phyloP scores from a whole-genome alignment of 1,284 basidiomycete genomes.

The Anthracocystis panici-leucophaei region DNA sequence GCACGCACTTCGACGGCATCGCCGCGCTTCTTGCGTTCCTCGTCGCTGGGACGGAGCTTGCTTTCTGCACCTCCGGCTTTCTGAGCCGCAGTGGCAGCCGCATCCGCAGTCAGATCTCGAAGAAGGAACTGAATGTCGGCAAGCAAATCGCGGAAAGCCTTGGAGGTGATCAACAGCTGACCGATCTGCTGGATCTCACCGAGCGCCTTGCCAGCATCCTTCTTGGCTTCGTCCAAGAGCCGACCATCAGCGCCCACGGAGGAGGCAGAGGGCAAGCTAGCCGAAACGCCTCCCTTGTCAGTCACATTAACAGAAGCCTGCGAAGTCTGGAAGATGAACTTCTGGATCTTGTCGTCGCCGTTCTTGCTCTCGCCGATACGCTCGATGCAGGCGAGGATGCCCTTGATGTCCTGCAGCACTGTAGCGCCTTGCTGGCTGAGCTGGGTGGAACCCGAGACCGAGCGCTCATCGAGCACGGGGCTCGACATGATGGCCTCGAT shows the following conservation, averaged over 20 bases:
- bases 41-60: constrained; percentile 60
- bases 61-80: constrained; percentile 62
- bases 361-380: constrained; percentile 57
- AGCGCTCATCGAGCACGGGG: constrained; percentile 54
- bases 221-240: constrained; percentile 64
- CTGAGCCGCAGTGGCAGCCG: constrained; percentile 60
- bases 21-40: constrained; percentile 63
- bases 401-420: constrained; percentile 53
- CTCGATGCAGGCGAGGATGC: constrained; percentile 55
- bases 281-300: constrained; percentile 31
- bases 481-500: constrained; percentile 51
- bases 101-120: constrained; percentile 72
- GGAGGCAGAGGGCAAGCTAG: constrained; percentile 31
- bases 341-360: constrained; percentile 71
- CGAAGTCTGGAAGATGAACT: constrained; percentile 68
- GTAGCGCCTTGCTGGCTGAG: constrained; percentile 54
- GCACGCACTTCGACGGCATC: constrained; percentile 50
- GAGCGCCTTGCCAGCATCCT: constrained; percentile 70
- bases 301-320: constrained; percentile 64
- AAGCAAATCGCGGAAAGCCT: constrained; percentile 70
- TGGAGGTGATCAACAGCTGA: constrained; percentile 71
- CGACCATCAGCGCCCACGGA: constrained; percentile 56
- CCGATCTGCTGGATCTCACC: constrained; percentile 71
- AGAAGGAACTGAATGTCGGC: constrained; percentile 71
- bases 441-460: constrained; percentile 42